phyloP scores from a whole-genome alignment of 371 early-diverging fungal species.

The Haplosporangium sp. region DNA sequence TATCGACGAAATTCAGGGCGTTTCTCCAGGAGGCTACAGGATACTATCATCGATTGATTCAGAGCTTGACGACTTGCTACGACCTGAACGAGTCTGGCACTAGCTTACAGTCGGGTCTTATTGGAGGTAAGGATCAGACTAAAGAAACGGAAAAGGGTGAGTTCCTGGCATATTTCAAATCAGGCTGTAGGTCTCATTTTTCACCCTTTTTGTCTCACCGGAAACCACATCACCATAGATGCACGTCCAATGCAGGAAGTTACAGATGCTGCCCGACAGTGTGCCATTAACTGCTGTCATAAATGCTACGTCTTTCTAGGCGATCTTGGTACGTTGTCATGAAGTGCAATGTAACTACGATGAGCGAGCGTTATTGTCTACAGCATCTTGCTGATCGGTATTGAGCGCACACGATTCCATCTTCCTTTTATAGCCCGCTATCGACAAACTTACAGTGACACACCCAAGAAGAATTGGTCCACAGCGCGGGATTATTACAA shows the following conservation, averaged over 20 bases:
- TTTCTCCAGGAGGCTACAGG: conserved; percentile 66
- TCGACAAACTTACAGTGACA: conserved; percentile 62
- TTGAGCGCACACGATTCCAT: background rate
- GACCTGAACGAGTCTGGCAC: conserved; percentile 48
- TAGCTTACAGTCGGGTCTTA: conserved; percentile 24
- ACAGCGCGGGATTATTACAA: conserved; percentile 65
- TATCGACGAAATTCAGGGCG: conserved; percentile 59
- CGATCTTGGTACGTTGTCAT: conserved; percentile 60
- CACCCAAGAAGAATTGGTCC: conserved; percentile 59
- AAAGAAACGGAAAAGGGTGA: background rate
- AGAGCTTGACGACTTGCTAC: conserved; percentile 54
- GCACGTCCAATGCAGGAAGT: conserved; percentile 29
- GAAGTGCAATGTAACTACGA: background rate
- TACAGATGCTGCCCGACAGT: conserved; percentile 53
- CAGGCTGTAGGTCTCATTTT: too few species aligned
- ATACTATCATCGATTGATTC: conserved; percentile 64
- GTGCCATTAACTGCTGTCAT: conserved; percentile 59
- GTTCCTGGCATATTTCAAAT: too few species aligned
- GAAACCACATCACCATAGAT: conserved; percentile 5
- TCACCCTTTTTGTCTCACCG: too few species aligned
- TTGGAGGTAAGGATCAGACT: conserved; percentile 20
- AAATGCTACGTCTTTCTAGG: conserved; percentile 68
- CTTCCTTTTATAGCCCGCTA: conserved; percentile 59
- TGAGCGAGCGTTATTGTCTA: background rate
- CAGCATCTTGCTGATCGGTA: background rate